These are phyloP conservation scores for Triticum turgidum DNA, from an alignment of 176 grass and related monocot species.

Conservation along the genomic window DNA sequence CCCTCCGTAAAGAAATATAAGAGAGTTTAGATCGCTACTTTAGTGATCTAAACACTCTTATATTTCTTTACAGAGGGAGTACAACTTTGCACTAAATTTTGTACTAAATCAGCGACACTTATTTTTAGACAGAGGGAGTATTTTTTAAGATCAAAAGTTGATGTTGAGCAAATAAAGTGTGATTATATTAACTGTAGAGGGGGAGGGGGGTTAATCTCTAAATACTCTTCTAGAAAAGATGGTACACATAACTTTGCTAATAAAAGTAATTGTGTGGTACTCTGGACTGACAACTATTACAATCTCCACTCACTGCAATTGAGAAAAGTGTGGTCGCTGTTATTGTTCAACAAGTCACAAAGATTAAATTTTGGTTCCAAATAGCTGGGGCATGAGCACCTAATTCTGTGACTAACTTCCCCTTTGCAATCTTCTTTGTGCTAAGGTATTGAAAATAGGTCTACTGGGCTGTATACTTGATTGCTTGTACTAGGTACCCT, in stretches of 20 bases:
- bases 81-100: too few relatives aligned
- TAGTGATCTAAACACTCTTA: too few relatives aligned
- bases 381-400: neutral
- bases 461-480: neutral
- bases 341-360: neutral
- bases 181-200: neutral
- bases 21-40: too few relatives aligned
- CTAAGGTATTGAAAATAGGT: too few relatives aligned
- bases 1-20: too few relatives aligned
- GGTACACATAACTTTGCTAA: neutral
- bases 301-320: neutral
- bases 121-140: too few relatives aligned
- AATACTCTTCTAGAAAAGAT: neutral
- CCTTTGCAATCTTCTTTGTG: too few relatives aligned
- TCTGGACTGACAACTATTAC: neutral
- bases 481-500: neutral
- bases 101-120: too few relatives aligned
- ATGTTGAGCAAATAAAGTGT: neutral
- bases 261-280: neutral
- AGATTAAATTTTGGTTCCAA: constrained; percentile 16
- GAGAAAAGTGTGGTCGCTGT: neutral
- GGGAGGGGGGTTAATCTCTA: neutral
- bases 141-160: neutral
- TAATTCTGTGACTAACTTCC: neutral
- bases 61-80: too few relatives aligned